Evolutionary conservation across 2,329 filamentous ascomycete species (phyloP), one percentile per base, ranked within the genome.

Genomic region (Phialocephala subalpina): DNA sequence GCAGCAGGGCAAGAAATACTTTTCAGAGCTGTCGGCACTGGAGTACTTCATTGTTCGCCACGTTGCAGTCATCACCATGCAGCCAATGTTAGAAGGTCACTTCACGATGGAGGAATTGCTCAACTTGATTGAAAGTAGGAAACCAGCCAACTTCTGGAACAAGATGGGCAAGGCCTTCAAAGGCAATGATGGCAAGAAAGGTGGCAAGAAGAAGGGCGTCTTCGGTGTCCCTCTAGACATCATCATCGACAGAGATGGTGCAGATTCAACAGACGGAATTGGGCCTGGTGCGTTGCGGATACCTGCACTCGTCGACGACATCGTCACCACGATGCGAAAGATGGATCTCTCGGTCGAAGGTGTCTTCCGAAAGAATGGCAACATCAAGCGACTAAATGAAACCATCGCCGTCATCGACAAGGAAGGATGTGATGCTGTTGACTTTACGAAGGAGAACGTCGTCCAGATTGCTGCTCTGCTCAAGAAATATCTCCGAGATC

Each of bases 341-440:
- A 98, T 99, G 93, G 96, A 99, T 78, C 94, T 99, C 82, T 98
- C 95, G 1, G 93, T 99, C 1, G 96, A 99, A 79, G 96, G 96
- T 74, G 94, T 99, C 25, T 99, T 99, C 87, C 90, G 96, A 73
- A 99, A 99, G 85, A 99, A 98, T 75, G 96, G 96, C 73, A 99
- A 98, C 79, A 97, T 99, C 81, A 95, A 96, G 78, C 92, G 94
- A 72, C 84, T 97, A 53, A 93, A 92, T 72, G 94, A 97, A 68
- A 84, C 97, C 7, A 90, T 93, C 45, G 93, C 97, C 63, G 84
- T 90, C 73, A 94, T 99, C 70, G 96, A 99, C 78, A 88, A 88
- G 53, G 91, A 93, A 62, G 95, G 93, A 49, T 92, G 92, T 67
- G 93, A 97, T 70, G 88, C 90, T 63, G 90, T 97, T 63, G 94